These are phyloP conservation scores for Cladobotryum mycophilum DNA, from an alignment of 2,329 filamentous ascomycete genomes.

Conservation along the genomic window DNA sequence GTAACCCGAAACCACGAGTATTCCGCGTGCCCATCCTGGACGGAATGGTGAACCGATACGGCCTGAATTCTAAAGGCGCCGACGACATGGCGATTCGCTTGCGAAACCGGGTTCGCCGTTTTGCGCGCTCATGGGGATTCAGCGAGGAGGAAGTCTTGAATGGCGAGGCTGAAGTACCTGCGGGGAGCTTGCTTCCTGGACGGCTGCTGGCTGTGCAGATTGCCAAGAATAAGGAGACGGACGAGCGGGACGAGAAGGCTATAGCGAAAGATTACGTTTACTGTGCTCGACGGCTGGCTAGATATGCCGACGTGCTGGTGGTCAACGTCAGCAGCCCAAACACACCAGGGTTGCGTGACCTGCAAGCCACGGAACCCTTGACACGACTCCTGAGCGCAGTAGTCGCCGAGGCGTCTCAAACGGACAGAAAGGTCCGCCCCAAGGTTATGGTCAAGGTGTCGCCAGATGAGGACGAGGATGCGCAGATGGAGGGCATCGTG, in stretches of 20 bases:
- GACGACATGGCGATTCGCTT: slow-evolving; percentile 78
- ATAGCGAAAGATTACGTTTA: slow-evolving; percentile 80
- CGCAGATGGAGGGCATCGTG: slow-evolving; percentile 82
- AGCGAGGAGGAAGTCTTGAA: slow-evolving; percentile 69
- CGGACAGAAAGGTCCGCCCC: slow-evolving; percentile 60
- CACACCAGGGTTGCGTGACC: slow-evolving; percentile 79
- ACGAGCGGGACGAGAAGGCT: slow-evolving; percentile 76
- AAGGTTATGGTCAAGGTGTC: slow-evolving; percentile 96
- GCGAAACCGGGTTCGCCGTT: slow-evolving; percentile 69
- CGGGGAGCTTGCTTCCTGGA: slow-evolving; percentile 71
- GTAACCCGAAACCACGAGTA: slow-evolving; percentile 81
- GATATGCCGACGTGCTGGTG: slow-evolving; percentile 91
- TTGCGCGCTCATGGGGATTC: slow-evolving; percentile 64
- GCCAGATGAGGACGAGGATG: slow-evolving; percentile 82
- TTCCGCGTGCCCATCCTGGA: slow-evolving; percentile 80
- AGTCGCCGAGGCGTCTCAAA: slow-evolving; percentile 65
- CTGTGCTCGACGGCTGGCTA: slow-evolving; percentile 75
- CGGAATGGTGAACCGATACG: slow-evolving; percentile 91
- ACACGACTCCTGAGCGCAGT: slow-evolving; percentile 76
- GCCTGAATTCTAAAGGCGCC: slow-evolving; percentile 85
- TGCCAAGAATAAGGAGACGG: slow-evolving; percentile 92
- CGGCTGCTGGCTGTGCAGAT: slow-evolving; percentile 84
- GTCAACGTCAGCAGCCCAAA: slow-evolving; percentile 98
- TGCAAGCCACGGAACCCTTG: slow-evolving; percentile 80
- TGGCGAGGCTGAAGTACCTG: slow-evolving; percentile 69